phyloP scores from a whole-genome alignment of 2,329 filamentous ascomycete species.

The Clonostachys byssicola region DNA sequence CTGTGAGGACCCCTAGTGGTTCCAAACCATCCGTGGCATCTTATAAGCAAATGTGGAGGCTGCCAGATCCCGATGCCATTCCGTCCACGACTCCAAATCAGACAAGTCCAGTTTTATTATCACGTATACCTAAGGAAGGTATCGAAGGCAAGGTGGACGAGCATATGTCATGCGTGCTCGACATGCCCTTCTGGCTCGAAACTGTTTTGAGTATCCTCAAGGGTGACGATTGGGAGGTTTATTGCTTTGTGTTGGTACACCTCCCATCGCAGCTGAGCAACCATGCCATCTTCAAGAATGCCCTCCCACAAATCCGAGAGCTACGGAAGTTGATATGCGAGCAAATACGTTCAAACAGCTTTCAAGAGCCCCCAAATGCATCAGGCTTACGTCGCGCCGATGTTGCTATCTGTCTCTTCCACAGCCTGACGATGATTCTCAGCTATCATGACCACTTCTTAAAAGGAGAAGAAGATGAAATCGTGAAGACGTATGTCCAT shows the following conservation, averaged over 20 bases:
- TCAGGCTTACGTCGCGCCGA: constrained; percentile 82
- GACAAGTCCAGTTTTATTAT: constrained; percentile 38
- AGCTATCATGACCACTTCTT: constrained; percentile 86
- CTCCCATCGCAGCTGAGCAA: constrained; percentile 86
- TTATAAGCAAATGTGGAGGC: constrained; percentile 53
- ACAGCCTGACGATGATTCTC: constrained; percentile 80
- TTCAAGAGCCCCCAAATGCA: constrained; percentile 76
- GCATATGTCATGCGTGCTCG: constrained; percentile 33
- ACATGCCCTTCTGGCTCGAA: constrained; percentile 71
- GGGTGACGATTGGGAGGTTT: constrained; percentile 84
- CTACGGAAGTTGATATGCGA: constrained; percentile 77
- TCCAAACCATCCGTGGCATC: constrained; percentile 16
- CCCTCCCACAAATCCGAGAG: constrained; percentile 70
- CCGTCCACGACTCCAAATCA: constrained; percentile 39
- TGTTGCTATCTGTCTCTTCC: constrained; percentile 83
- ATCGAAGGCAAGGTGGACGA: constrained; percentile 9
- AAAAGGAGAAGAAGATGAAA: constrained; percentile 82
- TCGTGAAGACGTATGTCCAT: constrained; percentile 80
- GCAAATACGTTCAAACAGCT: constrained; percentile 71
- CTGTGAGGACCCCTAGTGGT: constrained; percentile 36
- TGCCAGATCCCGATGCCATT: constrained; percentile 51
- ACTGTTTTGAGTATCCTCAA: constrained; percentile 69
- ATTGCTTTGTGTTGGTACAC: constrained; percentile 85
- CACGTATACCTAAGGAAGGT: constrained; percentile 1
- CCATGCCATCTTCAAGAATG: constrained; percentile 74